Evolutionary conservation across 495 filamentous ascomycete genomes (phyloP).

Genomic region (Aspergillus haitiensis): DNA sequence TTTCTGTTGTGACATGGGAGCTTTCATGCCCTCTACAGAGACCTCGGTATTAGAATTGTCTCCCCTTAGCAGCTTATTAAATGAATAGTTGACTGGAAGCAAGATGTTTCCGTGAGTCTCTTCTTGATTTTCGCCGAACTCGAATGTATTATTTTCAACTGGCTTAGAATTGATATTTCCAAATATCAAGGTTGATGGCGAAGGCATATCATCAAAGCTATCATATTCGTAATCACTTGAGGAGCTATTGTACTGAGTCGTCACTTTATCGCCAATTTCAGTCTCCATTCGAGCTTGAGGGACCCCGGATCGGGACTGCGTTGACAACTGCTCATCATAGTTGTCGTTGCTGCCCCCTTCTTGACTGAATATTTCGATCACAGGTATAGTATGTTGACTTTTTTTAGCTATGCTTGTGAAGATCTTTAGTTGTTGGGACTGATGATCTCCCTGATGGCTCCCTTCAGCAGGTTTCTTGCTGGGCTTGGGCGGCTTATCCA

Average conservation of each 20-base stretch:
- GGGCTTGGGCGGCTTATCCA: slow-evolving; percentile 72
- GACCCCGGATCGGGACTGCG: no score
- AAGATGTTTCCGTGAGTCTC: no score
- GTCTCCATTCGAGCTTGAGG: no score
- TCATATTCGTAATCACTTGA: slow-evolving; percentile 41
- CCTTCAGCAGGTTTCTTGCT: slow-evolving; percentile 35
- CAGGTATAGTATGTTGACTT: slow-evolving; percentile 5
- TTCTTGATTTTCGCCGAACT: not conserved
- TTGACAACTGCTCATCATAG: not conserved
- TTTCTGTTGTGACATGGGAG: no score
- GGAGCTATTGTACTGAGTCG: slow-evolving; percentile 1
- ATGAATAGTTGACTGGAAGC: no score
- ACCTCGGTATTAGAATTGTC: no score
- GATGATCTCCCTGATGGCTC: slow-evolving; percentile 22
- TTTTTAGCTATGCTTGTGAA: slow-evolving; percentile 33
- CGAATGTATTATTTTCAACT: not conserved
- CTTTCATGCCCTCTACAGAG: no score
- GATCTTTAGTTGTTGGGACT: slow-evolving; percentile 33
- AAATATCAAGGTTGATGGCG: slow-evolving; percentile 35
- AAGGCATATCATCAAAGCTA: slow-evolving; percentile 44
- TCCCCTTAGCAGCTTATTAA: no score
- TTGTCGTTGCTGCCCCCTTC: not conserved
- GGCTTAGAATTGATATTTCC: slow-evolving; percentile 8
- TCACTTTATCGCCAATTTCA: no score
- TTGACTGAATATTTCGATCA: not conserved